These are phyloP conservation scores for Fragilariopsis cylindrus DNA, from an alignment of 108 stramenopile species.

Conservation along the genomic window DNA sequence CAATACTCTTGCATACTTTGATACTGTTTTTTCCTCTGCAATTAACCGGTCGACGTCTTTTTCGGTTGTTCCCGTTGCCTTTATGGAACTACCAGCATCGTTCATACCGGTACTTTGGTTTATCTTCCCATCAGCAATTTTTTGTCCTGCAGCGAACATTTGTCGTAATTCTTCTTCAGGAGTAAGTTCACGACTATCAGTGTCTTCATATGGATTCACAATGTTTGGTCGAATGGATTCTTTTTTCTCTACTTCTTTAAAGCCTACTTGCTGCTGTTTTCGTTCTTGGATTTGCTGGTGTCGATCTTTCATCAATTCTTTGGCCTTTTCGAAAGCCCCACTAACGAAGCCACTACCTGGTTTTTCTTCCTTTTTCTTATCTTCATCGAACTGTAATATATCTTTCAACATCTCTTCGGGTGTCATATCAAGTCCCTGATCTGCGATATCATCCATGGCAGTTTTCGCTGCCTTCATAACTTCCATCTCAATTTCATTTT, in stretches of 20 bases:
- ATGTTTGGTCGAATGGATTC: not conserved
- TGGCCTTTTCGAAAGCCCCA: constrained; percentile 83
- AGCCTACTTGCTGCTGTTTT: constrained; percentile 18
- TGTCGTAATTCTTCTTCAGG: constrained; percentile 66
- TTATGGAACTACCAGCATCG: constrained; percentile 13
- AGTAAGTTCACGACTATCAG: constrained; percentile 3
- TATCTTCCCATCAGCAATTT: constrained; percentile 57
- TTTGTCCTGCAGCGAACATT: constrained; percentile 79
- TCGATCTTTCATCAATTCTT: constrained; percentile 54
- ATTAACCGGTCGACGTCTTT: constrained; percentile 72
- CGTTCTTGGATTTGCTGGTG: constrained; percentile 30
- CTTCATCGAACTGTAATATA: constrained; percentile 76
- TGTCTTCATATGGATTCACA: not conserved
- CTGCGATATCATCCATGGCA: constrained; percentile 54
- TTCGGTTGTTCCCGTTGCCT: constrained; percentile 19
- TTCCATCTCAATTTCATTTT: constrained; percentile 54
- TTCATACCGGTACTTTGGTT: not conserved
- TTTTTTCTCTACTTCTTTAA: constrained; percentile 18
- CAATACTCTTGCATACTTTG: constrained; percentile 63
- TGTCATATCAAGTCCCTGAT: constrained; percentile 59
- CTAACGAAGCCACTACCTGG: constrained; percentile 73
- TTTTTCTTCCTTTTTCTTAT: constrained; percentile 61
- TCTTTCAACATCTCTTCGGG: constrained; percentile 70
- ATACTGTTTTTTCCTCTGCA: constrained; percentile 64
- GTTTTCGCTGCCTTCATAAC: constrained; percentile 53